These are phyloP conservation scores for Leptodermis oblonga DNA, from an alignment of 257 asterid genomes.

Conservation along the genomic window DNA sequence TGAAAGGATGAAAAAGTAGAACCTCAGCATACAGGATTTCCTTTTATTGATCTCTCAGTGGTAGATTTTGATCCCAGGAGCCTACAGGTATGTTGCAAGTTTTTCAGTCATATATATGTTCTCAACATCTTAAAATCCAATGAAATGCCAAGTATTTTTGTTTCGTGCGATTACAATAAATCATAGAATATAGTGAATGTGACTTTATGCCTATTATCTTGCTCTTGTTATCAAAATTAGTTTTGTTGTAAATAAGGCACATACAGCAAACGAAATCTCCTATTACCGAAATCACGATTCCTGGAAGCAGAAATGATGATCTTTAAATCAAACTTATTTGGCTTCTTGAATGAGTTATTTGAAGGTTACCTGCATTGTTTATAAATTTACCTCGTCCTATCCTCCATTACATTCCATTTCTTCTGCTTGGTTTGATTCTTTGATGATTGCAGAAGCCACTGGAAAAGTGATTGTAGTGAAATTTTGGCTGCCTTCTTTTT, in stretches of 20 bases:
- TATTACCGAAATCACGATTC: neutral
- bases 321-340: neutral
- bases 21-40: constrained; percentile 44
- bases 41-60: constrained; percentile 48
- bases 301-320: neutral
- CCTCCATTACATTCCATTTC: neutral
- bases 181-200: neutral
- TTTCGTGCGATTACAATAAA: neutral
- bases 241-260: neutral
- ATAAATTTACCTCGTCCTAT: neutral
- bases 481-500: neutral
- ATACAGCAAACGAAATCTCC: neutral
- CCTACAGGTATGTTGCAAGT: constrained; percentile 54
- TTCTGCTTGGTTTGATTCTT: neutral
- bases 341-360: neutral
- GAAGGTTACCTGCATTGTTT: neutral
- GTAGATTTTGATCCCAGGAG: constrained; percentile 58
- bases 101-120: neutral
- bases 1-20: constrained; percentile 58
- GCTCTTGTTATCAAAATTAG: neutral
- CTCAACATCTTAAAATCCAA: neutral
- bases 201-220: neutral
- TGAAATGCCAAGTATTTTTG: neutral
- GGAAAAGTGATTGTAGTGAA: neutral
- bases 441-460: neutral